A percentile compares a stretch with the other conserved stretches of the same genome.
Evolutionary conservation across 169 alveolate genomes (phyloP).

Genomic region (Eimeria maxima): DNA sequence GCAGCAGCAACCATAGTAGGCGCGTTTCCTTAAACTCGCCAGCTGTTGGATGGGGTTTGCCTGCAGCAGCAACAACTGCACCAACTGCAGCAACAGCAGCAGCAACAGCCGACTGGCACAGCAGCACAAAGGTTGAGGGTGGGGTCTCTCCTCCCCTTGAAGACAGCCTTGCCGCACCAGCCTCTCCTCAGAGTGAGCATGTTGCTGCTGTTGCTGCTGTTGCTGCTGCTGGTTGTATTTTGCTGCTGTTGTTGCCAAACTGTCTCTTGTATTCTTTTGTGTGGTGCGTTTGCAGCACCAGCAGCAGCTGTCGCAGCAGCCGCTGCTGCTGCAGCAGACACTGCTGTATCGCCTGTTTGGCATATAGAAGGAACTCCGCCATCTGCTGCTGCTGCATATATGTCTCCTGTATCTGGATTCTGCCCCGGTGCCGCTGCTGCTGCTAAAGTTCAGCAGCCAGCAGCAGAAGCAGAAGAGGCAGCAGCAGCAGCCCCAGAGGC

Average conservation of each 20-base stretch:
- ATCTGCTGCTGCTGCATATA: background rate
- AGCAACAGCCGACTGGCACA: background rate
- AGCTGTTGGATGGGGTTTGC: background rate
- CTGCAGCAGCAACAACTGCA: slow-evolving; percentile 38
- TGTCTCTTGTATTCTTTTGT: background rate
- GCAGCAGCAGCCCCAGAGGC: background rate
- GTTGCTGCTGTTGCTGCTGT: background rate
- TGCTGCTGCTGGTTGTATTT: background rate
- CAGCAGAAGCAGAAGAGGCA: background rate
- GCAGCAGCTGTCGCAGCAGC: background rate
- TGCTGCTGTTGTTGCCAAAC: slow-evolving; percentile 6
- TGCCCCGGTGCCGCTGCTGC: slow-evolving; percentile 22
- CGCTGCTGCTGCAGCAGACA: slow-evolving; percentile 27
- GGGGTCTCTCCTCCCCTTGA: background rate
- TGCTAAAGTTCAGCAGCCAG: background rate
- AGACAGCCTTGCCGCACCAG: slow-evolving; percentile 4
- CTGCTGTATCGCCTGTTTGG: slow-evolving; percentile 18
- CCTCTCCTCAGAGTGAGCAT: background rate
- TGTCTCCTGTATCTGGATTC: background rate
- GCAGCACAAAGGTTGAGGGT: slow-evolving; percentile 1
- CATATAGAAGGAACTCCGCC: slow-evolving; percentile 3
- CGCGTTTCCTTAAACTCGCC: background rate
- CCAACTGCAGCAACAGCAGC: slow-evolving; percentile 11
- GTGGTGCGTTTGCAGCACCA: slow-evolving; percentile 42
- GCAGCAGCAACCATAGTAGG: slow-evolving; percentile 35